Percentiles rank a stretch among this genome's conserved stretches.
Evolutionary conservation across 108 stramenopile genomes (phyloP).

Genomic region (Skeletonema costatum): DNA sequence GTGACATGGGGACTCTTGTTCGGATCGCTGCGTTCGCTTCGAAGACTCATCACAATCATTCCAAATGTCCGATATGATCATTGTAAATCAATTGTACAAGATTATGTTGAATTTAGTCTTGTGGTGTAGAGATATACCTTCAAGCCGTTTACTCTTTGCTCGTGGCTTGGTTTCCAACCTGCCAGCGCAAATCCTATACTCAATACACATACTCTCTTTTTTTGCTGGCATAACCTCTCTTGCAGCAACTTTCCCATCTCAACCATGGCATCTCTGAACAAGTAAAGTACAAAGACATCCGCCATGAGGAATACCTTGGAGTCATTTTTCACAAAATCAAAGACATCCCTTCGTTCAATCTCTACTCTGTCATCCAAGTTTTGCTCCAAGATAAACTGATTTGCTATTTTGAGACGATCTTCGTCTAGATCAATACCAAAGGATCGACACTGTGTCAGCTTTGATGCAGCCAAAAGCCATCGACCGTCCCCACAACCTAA

Average conservation of each 20-base stretch:
- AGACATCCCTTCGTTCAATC: constrained; percentile 34
- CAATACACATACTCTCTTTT: constrained; percentile 14
- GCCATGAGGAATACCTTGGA: constrained; percentile 9
- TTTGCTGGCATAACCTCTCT: constrained; percentile 1
- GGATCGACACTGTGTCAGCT: constrained; percentile 36
- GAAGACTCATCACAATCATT: constrained; percentile 6
- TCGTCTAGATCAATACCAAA: constrained; percentile 50
- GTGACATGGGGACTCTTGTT: too few relatives aligned
- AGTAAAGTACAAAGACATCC: constrained; percentile 48
- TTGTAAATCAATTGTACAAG: too few relatives aligned
- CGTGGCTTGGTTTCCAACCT: constrained; percentile 19
- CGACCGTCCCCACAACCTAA: constrained; percentile 54
- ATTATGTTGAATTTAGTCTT: too few relatives aligned
- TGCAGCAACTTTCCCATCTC: constrained; percentile 29
- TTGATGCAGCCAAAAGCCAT: constrained; percentile 50
- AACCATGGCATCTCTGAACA: constrained; percentile 49
- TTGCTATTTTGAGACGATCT: constrained; percentile 30
- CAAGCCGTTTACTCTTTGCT: constrained; percentile 25
- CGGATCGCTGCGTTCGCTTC: too few relatives aligned
- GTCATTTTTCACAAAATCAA: constrained; percentile 32
- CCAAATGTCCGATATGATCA: constrained; percentile 33
- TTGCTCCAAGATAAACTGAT: constrained; percentile 7
- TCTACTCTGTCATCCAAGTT: constrained; percentile 16
- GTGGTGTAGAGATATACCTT: constrained; percentile 30
- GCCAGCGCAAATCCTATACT: constrained; percentile 44